Conservation (phyloP, 2,329 filamentous ascomycete genomes). For the Rutstroemia sp. region DNA sequence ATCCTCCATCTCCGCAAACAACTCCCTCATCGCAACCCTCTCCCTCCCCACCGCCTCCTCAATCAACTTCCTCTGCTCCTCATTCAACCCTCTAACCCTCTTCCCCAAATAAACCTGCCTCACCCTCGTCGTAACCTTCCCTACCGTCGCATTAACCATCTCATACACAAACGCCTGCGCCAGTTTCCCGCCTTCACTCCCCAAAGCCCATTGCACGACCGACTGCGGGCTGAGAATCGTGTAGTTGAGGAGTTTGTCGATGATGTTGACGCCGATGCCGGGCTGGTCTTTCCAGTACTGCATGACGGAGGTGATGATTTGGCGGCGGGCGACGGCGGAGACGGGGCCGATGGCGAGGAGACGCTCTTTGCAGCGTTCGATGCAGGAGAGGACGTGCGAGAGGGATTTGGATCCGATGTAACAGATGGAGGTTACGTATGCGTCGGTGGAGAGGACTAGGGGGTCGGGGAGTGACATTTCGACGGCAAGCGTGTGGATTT, state of each 20-base stretch:
- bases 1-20: conserved; percentile 79
- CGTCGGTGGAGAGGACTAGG: conserved; percentile 80
- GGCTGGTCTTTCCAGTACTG: conserved; percentile 91
- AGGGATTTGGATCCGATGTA: conserved; percentile 92
- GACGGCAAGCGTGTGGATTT: conserved; percentile 72
- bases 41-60: conserved; percentile 64
- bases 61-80: conserved; percentile 39
- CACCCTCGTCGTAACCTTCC: conserved; percentile 82
- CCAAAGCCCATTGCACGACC: conserved; percentile 85
- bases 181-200: conserved; percentile 53
- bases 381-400: conserved; percentile 90
- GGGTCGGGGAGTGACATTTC: conserved; percentile 64
- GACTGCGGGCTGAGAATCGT: conserved; percentile 80
- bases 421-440: conserved; percentile 88
- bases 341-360: conserved; percentile 71
- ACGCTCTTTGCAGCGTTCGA: conserved; percentile 88
- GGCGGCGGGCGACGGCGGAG: conserved; percentile 68
- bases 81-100: conserved; percentile 46
- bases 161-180: conserved; percentile 76
- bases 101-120: conserved; percentile 67
- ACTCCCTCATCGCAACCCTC: conserved; percentile 63
- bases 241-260: conserved; percentile 97
- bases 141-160: conserved; percentile 79
- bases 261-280: conserved; percentile 82
- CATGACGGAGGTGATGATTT: conserved; percentile 88